These are phyloP conservation scores for Apiotrichum domesticum DNA, from an alignment of 1,284 basidiomycete species.

Conservation along the genomic window DNA sequence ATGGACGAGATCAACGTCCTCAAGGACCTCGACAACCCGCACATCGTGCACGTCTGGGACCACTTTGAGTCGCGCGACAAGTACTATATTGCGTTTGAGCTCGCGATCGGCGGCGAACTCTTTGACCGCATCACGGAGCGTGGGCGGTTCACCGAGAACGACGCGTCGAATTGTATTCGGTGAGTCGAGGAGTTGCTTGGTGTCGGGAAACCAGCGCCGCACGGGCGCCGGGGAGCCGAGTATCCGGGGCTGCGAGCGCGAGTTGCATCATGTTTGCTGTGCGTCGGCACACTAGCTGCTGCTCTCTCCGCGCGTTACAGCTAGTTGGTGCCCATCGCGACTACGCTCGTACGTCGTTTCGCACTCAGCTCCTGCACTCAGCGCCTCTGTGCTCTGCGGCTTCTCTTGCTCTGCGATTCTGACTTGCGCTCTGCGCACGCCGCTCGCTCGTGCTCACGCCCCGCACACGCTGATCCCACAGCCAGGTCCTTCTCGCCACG, in stretches of 20 bases:
- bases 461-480: conserved; percentile 12
- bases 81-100: conserved; percentile 86
- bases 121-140: conserved; percentile 74
- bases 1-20: conserved; percentile 88
- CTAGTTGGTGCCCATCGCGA: no score
- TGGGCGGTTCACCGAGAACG: conserved; percentile 84
- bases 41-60: conserved; percentile 62
- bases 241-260: no score
- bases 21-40: conserved; percentile 75
- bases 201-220: not conserved
- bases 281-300: no score
- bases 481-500: conserved; percentile 65
- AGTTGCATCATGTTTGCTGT: no score
- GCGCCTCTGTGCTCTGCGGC: no score
- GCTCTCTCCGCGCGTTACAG: no score
- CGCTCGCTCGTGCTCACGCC: not conserved
- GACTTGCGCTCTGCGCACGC: no score
- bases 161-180: conserved; percentile 69
- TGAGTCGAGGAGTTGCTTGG: conserved; percentile 39
- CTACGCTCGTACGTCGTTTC: no score
- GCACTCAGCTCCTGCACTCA: no score
- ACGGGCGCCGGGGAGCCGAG: no score
- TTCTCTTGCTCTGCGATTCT: no score
- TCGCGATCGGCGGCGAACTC: conserved; percentile 81
- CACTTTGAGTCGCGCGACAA: conserved; percentile 82